Evolutionary conservation across 2,329 filamentous ascomycete genomes (phyloP).

Genomic region (Fonsecaea monophora): DNA sequence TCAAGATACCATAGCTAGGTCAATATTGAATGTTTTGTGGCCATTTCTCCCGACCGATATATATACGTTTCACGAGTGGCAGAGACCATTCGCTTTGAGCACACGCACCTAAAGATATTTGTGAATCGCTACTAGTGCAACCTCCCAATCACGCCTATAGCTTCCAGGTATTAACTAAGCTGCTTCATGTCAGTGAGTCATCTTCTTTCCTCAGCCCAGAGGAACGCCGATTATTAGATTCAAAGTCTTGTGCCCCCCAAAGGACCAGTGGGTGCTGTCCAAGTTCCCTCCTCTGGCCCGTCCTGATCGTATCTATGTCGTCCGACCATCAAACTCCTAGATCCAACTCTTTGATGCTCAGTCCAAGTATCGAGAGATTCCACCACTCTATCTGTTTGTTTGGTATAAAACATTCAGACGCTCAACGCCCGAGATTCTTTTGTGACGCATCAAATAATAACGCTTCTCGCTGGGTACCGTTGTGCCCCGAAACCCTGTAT

Average conservation of each 20-base stretch:
- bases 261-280: not conserved
- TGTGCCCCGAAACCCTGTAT: not conserved
- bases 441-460: not conserved
- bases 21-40: no score
- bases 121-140: not conserved
- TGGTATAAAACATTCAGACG: not conserved
- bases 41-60: no score
- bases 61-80: no score
- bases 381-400: not conserved
- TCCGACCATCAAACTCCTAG: not conserved
- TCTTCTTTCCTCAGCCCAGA: not conserved
- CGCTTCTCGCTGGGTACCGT: slow-evolving; percentile 8
- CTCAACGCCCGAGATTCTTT: not conserved
- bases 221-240: not conserved
- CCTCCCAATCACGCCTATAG: not conserved
- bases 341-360: not conserved
- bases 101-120: not conserved
- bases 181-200: not conserved
- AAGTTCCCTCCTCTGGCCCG: not conserved
- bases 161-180: not conserved
- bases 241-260: not conserved
- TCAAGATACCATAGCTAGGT: no score
- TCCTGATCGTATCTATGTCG: not conserved
- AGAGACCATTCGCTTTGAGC: not conserved
- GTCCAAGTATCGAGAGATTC: not conserved